These are phyloP conservation scores for Phytophthora macrochlamydospora DNA, from an alignment of 352 stramenopile genomes.

Conservation along the genomic window DNA sequence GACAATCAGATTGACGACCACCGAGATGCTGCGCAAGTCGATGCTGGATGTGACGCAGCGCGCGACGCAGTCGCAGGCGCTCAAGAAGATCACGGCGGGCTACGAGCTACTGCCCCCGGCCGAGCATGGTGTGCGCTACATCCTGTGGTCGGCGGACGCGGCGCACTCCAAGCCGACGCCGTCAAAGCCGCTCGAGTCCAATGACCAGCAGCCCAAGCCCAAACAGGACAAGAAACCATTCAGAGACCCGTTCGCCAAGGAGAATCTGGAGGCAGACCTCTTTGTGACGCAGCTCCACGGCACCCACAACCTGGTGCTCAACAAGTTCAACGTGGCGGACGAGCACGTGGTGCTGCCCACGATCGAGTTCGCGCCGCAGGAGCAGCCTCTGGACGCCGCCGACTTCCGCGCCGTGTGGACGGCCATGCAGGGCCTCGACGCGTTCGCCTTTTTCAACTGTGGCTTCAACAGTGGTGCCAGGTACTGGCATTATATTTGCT, in stretches of 20 bases:
- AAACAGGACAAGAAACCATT: constrained; percentile 37
- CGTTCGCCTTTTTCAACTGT: constrained; percentile 88
- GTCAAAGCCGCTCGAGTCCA: constrained; percentile 9
- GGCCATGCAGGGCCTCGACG: constrained; percentile 68
- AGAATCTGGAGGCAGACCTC: constrained; percentile 73
- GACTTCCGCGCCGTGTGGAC: constrained; percentile 81
- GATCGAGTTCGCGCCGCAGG: constrained; percentile 72
- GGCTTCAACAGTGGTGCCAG: constrained; percentile 81
- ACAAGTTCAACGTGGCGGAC: constrained; percentile 84
- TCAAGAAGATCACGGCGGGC: constrained; percentile 66
- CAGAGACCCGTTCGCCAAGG: constrained; percentile 73
- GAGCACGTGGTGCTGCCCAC: constrained; percentile 82
- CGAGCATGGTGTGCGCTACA: constrained; percentile 42
- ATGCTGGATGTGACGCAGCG: constrained; percentile 70
- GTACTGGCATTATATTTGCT: constrained; percentile 22
- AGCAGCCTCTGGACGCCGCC: constrained; percentile 45
- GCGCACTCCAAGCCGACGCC: constrained; percentile 44
- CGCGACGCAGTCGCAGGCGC: constrained; percentile 57
- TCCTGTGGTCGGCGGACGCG: constrained; percentile 59
- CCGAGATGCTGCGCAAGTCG: constrained; percentile 55
- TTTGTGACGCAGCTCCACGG: constrained; percentile 66
- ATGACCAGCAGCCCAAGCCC: constrained; percentile 6
- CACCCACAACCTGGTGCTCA: constrained; percentile 83
- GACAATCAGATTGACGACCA: constrained; percentile 3
- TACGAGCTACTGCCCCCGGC: constrained; percentile 50